A percentile compares a stretch with the other conserved stretches of the same genome.
phyloP scores from a whole-genome alignment of 495 filamentous ascomycete genomes.

The Hypoxylon fragiforme region DNA sequence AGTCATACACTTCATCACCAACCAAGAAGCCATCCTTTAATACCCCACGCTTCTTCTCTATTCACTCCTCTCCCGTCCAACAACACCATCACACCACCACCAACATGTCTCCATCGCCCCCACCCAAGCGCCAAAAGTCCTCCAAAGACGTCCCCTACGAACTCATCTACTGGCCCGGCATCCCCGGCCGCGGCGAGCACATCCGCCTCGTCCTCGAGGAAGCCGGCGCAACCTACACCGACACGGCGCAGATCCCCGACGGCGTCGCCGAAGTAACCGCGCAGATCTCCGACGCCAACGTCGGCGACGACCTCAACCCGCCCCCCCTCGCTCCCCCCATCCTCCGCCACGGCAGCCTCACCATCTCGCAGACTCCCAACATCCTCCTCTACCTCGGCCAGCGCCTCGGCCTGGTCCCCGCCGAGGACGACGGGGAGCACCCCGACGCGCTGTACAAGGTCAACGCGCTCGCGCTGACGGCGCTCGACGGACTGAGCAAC shows the following conservation, averaged over 20 bases:
- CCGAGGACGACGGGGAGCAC: constrained; percentile 43
- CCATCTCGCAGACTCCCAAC: constrained; percentile 66
- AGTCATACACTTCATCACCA: not conserved
- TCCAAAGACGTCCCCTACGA: constrained; percentile 53
- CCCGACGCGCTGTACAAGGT: constrained; percentile 53
- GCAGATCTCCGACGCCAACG: constrained; percentile 38
- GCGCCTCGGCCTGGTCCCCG: constrained; percentile 54
- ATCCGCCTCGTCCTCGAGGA: constrained; percentile 68
- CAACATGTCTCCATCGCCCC: constrained; percentile 37
- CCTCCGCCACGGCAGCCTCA: constrained; percentile 59
- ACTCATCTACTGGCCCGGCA: constrained; percentile 65
- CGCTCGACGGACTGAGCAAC: constrained; percentile 64
- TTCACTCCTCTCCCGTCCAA: no score
- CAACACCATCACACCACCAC: no score
- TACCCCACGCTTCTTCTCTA: constrained; percentile 15
- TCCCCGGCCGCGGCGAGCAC: constrained; percentile 68
- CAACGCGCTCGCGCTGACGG: constrained; percentile 62
- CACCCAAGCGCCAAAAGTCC: constrained; percentile 45
- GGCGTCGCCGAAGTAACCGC: constrained; percentile 43
- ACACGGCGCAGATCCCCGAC: constrained; percentile 52
- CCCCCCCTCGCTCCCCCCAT: constrained; percentile 65
- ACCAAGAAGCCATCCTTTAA: not conserved
- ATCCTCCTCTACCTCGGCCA: constrained; percentile 65
- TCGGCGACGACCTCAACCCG: constrained; percentile 54
- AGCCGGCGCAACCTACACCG: constrained; percentile 60